Conservation (phyloP, 345 rosid species). For the Rubroshorea leprosula region DNA sequence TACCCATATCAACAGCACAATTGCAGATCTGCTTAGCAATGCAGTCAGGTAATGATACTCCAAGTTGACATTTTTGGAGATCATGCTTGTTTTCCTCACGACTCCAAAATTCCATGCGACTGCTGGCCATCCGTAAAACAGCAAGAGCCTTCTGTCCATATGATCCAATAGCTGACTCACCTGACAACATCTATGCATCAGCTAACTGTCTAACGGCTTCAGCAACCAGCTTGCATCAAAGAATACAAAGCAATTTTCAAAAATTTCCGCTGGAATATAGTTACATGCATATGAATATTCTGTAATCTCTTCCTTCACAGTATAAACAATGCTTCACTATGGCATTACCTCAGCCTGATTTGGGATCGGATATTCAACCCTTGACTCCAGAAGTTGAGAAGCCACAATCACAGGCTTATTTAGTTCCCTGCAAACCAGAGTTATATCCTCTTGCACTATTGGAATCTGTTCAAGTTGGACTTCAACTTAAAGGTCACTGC, state of each 20-base stretch:
- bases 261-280: not conserved
- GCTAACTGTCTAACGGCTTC: constrained; percentile 68
- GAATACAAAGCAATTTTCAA: constrained; percentile 1
- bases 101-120: constrained; percentile 55
- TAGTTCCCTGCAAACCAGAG: constrained; percentile 45
- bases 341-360: constrained; percentile 62
- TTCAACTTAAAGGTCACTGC: constrained; percentile 72
- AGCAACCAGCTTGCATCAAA: constrained; percentile 40
- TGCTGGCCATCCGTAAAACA: constrained; percentile 48
- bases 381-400: constrained; percentile 73
- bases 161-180: constrained; percentile 64
- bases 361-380: constrained; percentile 72
- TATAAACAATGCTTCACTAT: not conserved
- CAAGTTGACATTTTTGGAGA: constrained; percentile 30
- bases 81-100: constrained; percentile 37
- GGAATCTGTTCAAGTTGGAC: constrained; percentile 70
- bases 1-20: constrained; percentile 67
- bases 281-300: not conserved
- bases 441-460: constrained; percentile 49
- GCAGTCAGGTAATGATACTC: constrained; percentile 38
- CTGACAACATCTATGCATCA: constrained; percentile 69
- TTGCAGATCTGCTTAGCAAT: constrained; percentile 65
- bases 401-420: constrained; percentile 74
- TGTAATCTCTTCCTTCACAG: too few relatives aligned
- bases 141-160: constrained; percentile 60